Percentiles rank a stretch among this genome's conserved stretches.
Conservation (phyloP, 1,139 yeast species). For the Suhomyces atakaporum region DNA sequence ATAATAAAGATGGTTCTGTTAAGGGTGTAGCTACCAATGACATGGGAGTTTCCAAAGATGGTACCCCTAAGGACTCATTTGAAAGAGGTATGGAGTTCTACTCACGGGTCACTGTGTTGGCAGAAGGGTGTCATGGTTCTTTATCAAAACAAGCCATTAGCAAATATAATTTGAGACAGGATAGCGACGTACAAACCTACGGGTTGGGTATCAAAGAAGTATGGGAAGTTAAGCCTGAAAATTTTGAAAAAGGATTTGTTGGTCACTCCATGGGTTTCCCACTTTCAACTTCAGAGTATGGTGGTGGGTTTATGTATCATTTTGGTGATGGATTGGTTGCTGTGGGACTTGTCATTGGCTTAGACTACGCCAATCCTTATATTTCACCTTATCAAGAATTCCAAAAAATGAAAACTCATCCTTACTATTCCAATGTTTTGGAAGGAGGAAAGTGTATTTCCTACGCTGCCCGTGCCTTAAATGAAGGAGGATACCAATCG, state of each 20-base stretch:
- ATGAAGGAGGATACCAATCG: conserved; percentile 94
- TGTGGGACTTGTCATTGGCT: conserved; percentile 87
- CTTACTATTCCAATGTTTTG: conserved; percentile 72
- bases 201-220: conserved; percentile 95
- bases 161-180: conserved; percentile 65
- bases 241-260: conserved; percentile 79
- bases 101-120: conserved; percentile 81
- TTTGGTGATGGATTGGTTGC: conserved; percentile 91
- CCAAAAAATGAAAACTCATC: conserved; percentile 90
- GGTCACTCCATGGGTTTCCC: conserved; percentile 92
- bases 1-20: conserved; percentile 57
- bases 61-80: conserved; percentile 74
- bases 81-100: conserved; percentile 97
- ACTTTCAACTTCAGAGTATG: conserved; percentile 70
- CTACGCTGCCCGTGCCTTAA: conserved; percentile 92
- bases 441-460: conserved; percentile 91
- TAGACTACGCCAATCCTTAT: conserved; percentile 93
- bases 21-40: conserved; percentile 94
- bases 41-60: conserved; percentile 76
- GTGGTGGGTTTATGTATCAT: conserved; percentile 97
- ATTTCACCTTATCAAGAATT: conserved; percentile 94
- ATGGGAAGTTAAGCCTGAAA: conserved; percentile 91
- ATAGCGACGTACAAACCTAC: conserved; percentile 80
- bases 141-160: conserved; percentile 73
- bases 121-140: conserved; percentile 98